Base-by-base conservation (phyloP, 1,139 yeast genomes). In the Hanseniaspora sp. region DNA sequence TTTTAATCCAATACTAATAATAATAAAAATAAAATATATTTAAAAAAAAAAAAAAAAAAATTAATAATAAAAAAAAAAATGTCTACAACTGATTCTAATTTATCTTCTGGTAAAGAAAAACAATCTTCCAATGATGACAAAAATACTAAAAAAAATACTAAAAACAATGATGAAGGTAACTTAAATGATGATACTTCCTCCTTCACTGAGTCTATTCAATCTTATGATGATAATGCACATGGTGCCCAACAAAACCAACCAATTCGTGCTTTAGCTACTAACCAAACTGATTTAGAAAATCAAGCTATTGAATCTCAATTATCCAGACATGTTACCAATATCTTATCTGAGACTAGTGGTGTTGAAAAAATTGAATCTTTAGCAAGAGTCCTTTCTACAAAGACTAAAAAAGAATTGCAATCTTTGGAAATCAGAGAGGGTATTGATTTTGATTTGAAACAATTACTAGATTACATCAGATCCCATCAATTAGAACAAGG, bases 371-470 rank as follows among this genome's bases (percentile, higher is more conserved):
- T 73, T 53, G 74, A 70, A 59, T 67, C 74, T 17, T 64, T 73
- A 56, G 70, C 74, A 4, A 67, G 74, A 61, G 72, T 70, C 39
- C 59, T 73, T 48, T 71, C 75, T 23, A 68, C 71, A n/a, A 68
- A 71, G 63, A 69, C 73, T 41, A 67, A 68, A 55, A 63, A 62
- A 48, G 64, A 67, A 57, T 62, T 68, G 65, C 71, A 69, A 47
- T 59, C 63, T 41, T 66, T 73, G 48, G 71, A 68, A 57, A 63
- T 72, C 46, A 66, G 71, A 56, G 69, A 71, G 11, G 66, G 66
- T 18, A 49, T 66, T 55, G 73, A 73, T 59, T 72, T 73, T 57
- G 75, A 72, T 59, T 62, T 73, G 47, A 63, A 69, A 53, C 64
- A 72, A 29, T 58, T 75, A 35, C 63, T 75, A 52, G 67, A 72